phyloP scores from a whole-genome alignment of 2,329 filamentous ascomycete species.

The Ophiostoma sp. region DNA sequence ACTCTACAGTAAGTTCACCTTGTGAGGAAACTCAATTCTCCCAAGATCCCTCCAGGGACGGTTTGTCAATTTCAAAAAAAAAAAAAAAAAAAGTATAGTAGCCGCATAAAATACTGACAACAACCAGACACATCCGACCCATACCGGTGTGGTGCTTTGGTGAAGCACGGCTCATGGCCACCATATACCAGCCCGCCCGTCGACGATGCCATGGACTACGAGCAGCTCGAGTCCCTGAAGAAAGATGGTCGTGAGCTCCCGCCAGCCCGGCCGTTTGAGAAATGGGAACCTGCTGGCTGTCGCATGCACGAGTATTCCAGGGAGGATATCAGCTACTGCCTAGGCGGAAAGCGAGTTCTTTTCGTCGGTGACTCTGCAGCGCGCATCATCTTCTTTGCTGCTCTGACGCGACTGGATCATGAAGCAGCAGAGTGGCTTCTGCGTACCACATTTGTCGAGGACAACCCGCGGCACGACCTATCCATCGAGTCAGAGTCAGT shows the following conservation, averaged over 20 bases:
- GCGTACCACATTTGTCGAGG: conserved; percentile 33
- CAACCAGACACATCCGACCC: conserved; percentile 37
- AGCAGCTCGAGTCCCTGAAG: conserved; percentile 20
- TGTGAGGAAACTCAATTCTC: neutral
- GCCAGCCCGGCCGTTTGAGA: conserved; percentile 34
- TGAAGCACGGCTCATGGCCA: conserved; percentile 49
- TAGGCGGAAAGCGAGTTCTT: conserved; percentile 47
- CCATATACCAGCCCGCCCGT: conserved; percentile 29
- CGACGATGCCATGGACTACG: conserved; percentile 15
- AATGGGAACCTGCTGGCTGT: conserved; percentile 58
- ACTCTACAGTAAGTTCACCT: neutral
- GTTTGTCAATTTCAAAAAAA: neutral
- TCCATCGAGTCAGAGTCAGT: conserved; percentile 43
- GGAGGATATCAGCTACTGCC: conserved; percentile 49
- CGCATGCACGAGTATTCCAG: conserved; percentile 51
- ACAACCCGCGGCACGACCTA: conserved; percentile 43
- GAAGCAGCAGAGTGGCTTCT: conserved; percentile 36
- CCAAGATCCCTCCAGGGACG: neutral
- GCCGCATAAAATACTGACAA: neutral
- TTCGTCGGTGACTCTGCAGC: conserved; percentile 58
- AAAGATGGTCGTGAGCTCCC: conserved; percentile 27
- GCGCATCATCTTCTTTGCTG: conserved; percentile 57
- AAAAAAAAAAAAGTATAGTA: neutral
- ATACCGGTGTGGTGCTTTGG: conserved; percentile 49
- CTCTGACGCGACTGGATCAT: conserved; percentile 45